phyloP scores from a whole-genome alignment of 1,284 basidiomycete genomes.

The Macrocystidia cucumis region DNA sequence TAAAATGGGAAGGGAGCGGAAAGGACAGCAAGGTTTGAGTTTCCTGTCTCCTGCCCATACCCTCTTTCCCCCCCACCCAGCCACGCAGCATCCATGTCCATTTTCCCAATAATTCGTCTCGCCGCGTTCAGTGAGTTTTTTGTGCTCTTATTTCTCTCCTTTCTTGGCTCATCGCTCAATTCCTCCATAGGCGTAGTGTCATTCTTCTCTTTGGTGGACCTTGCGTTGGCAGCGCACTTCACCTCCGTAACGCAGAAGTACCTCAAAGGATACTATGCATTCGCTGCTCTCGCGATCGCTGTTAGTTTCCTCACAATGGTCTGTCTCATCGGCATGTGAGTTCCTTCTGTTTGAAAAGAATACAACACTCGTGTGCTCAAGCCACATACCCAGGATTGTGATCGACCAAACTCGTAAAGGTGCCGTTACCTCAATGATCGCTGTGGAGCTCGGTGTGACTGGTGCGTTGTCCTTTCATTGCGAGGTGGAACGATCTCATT shows the following conservation, averaged over 20 bases:
- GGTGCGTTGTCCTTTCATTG: conserved; percentile 20
- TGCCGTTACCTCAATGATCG: conserved; percentile 34
- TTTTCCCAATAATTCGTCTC: conserved; percentile 10
- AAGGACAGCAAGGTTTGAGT: not conserved
- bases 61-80: conserved; percentile 5
- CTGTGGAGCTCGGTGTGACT: conserved; percentile 34
- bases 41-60: not conserved
- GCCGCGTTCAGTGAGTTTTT: conserved; percentile 9
- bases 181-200: not conserved
- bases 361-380: conserved; percentile 16
- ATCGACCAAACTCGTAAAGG: conserved; percentile 34
- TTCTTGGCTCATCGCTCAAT: conserved; percentile 9
- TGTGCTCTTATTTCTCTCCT: conserved; percentile 8
- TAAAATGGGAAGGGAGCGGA: not conserved
- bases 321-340: conserved; percentile 39
- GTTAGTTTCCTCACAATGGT: conserved; percentile 32
- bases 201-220: conserved; percentile 13
- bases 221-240: conserved; percentile 20
- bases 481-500: conserved; percentile 30
- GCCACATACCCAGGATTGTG: conserved; percentile 22
- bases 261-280: conserved; percentile 17
- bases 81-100: conserved; percentile 2
- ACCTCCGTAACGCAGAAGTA: conserved; percentile 13
- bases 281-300: conserved; percentile 36
- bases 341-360: conserved; percentile 13